Evolutionary conservation across 1,284 basidiomycete genomes (phyloP).

Genomic region (Amylostereum chailletii): DNA sequence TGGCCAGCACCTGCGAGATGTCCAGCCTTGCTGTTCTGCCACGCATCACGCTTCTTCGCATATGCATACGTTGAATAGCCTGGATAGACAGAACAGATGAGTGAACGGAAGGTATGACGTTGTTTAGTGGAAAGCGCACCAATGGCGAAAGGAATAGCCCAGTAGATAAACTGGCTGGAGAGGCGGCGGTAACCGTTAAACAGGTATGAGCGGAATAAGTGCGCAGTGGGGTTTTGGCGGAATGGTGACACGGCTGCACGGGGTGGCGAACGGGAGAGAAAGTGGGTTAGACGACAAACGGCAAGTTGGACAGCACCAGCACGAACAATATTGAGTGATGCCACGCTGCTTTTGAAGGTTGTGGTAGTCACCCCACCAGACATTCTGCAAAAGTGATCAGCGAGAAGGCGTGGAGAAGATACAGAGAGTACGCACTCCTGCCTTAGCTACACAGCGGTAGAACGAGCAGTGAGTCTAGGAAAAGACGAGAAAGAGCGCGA

Average conservation of each 20-base stretch:
- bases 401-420: neutral
- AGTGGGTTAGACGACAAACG: conserved; percentile 1
- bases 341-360: conserved; percentile 68
- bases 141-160: conserved; percentile 66
- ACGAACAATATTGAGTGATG: conserved; percentile 73
- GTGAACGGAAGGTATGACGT: neutral
- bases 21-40: conserved; percentile 75
- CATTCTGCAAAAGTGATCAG: conserved; percentile 41
- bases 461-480: conserved; percentile 4
- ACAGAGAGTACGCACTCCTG: conserved; percentile 47
- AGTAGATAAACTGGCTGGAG: conserved; percentile 71
- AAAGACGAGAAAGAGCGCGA: conserved; percentile 13
- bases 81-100: conserved; percentile 21
- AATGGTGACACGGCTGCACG: conserved; percentile 71
- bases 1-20: conserved; percentile 38
- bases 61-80: conserved; percentile 82
- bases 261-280: neutral
- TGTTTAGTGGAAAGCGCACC: conserved; percentile 41
- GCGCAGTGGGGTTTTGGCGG: conserved; percentile 65
- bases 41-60: conserved; percentile 67
- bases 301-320: conserved; percentile 1
- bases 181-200: conserved; percentile 85
- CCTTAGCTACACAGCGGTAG: conserved; percentile 35
- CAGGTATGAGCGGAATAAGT: conserved; percentile 68
- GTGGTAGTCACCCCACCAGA: conserved; percentile 87